Evolutionary conservation across 1,139 yeast genomes (phyloP).

Genomic region (Saccharomyces hybrid): DNA sequence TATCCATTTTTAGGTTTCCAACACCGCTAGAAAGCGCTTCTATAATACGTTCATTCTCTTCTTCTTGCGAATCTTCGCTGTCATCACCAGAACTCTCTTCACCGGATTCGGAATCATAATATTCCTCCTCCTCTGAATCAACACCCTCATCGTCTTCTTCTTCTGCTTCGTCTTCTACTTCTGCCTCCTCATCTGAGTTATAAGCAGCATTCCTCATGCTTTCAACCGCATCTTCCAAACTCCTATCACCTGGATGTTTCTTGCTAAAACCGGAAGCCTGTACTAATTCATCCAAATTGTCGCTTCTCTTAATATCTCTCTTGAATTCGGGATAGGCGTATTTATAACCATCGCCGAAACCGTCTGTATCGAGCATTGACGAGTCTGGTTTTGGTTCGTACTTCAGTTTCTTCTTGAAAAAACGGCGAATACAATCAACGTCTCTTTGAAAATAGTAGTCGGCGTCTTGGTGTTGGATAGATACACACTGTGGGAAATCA

Average conservation of each 20-base stretch:
- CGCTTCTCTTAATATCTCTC: constrained; percentile 64
- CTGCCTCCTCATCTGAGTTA: constrained; percentile 28
- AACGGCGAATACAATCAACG: constrained; percentile 78
- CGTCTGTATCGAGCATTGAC: constrained; percentile 67
- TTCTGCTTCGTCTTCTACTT: constrained; percentile 3
- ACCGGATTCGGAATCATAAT: constrained; percentile 7
- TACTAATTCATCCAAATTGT: constrained; percentile 72
- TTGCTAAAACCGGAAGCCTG: constrained; percentile 88
- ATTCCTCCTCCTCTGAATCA: constrained; percentile 28
- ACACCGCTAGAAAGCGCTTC: constrained; percentile 59
- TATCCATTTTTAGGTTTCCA: constrained; percentile 63
- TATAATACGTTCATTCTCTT: constrained; percentile 66
- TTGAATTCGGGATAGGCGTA: constrained; percentile 74
- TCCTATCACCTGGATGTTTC: constrained; percentile 55
- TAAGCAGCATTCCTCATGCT: constrained; percentile 48
- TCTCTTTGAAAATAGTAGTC: constrained; percentile 82
- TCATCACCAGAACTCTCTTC: constrained; percentile 31
- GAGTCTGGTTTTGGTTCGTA: constrained; percentile 60
- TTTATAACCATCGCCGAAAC: constrained; percentile 70
- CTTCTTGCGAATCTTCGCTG: constrained; percentile 37
- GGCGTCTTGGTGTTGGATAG: constrained; percentile 86
- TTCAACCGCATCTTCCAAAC: constrained; percentile 67
- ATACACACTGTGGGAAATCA: constrained; percentile 97
- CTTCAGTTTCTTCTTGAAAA: constrained; percentile 70
- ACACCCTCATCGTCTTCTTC: constrained; percentile 32